A percentile compares a stretch with the other conserved stretches of the same genome.
phyloP scores from a whole-genome alignment of 2,329 filamentous ascomycete genomes.

The Epichloe hybrida region DNA sequence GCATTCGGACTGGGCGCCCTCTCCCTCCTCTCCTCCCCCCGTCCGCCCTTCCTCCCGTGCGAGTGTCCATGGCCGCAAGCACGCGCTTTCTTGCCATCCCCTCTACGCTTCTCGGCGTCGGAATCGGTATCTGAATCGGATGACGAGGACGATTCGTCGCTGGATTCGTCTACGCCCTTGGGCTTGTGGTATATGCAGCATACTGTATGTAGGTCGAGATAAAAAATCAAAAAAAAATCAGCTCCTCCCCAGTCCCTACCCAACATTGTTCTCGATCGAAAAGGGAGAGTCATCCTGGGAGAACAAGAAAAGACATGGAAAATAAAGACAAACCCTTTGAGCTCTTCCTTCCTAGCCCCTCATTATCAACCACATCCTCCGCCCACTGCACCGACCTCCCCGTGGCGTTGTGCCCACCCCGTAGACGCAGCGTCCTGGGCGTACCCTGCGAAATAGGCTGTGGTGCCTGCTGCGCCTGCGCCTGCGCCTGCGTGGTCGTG shows the following conservation, averaged over 20 bases:
- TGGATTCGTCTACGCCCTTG: conserved; percentile 69
- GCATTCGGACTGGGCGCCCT: conserved; percentile 60
- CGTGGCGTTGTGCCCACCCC: conserved; percentile 31
- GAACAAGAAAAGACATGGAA: background rate
- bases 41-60: background rate
- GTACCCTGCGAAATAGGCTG: conserved; percentile 17
- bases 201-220: conserved; percentile 37
- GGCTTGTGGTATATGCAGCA: conserved; percentile 97
- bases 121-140: conserved; percentile 5
- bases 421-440: conserved; percentile 34
- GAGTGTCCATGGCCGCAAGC: background rate
- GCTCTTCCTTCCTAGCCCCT: conserved; percentile 83
- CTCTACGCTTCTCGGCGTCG: conserved; percentile 10
- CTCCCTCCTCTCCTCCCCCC: conserved; percentile 23
- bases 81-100: conserved; percentile 7
- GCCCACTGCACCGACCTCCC: conserved; percentile 74
- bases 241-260: background rate
- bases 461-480: conserved; percentile 8
- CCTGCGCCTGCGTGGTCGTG: no score
- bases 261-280: no score
- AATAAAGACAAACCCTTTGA: conserved; percentile 57
- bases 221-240: background rate
- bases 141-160: conserved; percentile 48
- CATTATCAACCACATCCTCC: conserved; percentile 87
- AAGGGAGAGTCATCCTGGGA: no score